A percentile compares a stretch with the other conserved stretches of the same genome.
These are phyloP conservation scores for Aspergillus sp. DNA, from an alignment of 2,329 filamentous ascomycete genomes.

Conservation along the genomic window DNA sequence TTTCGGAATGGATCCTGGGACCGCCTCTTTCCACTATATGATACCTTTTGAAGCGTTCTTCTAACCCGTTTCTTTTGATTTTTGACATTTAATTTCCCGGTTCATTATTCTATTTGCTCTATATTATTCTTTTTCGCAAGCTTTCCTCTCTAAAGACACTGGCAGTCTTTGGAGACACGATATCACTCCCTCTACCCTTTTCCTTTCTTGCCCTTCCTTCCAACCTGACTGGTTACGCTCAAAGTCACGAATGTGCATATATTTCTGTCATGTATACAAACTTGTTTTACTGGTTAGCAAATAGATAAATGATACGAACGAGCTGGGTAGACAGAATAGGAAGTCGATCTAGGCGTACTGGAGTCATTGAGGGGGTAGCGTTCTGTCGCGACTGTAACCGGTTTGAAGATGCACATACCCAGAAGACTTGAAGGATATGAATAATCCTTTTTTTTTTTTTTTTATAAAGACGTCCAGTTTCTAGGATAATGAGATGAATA, in stretches of 20 bases:
- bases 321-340: too few relatives aligned
- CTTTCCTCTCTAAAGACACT: conserved; percentile 30
- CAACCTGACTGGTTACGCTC: conserved; percentile 10
- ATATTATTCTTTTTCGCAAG: conserved; percentile 12
- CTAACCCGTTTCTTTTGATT: neutral
- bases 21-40: neutral
- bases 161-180: conserved; percentile 28
- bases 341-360: too few relatives aligned
- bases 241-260: conserved; percentile 17
- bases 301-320: neutral
- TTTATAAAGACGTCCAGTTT: too few relatives aligned
- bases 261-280: conserved; percentile 13
- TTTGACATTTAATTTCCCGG: conserved; percentile 21
- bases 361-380: too few relatives aligned
- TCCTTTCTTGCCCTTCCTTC: conserved; percentile 2
- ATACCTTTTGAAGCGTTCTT: neutral
- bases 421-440: too few relatives aligned
- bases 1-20: too few relatives aligned
- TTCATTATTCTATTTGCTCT: neutral
- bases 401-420: too few relatives aligned
- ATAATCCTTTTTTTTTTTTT: too few relatives aligned
- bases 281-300: conserved; percentile 1
- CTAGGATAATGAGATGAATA: too few relatives aligned
- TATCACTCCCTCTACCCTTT: conserved; percentile 11
- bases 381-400: too few relatives aligned